Evolutionary conservation across 257 asterid species (phyloP), one percentile per base, ranked within the genome.

Genomic region (Capsicum baccatum): DNA sequence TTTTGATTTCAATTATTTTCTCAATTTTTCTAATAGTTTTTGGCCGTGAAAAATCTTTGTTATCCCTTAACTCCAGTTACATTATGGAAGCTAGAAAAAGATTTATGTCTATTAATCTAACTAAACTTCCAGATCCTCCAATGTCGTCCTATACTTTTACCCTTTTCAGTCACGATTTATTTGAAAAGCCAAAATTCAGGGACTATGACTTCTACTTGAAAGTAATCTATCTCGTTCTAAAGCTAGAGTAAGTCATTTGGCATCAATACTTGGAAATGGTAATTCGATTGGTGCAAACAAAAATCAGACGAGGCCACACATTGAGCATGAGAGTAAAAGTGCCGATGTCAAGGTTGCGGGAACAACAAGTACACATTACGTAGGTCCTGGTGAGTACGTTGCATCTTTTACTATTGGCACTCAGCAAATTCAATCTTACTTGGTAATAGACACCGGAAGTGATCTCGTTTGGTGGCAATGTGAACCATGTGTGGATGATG

Each of bases 391-490:
- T 17, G 79, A 70, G 56, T 70, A 70, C 44, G 35, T 70, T 44
- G 79, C 79, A 17, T 42, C 79, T 0, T 70, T 70, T 70, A 42
- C 21, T 6, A 9, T 70, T 8, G 56, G 79, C 4, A 9, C 0
- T 6, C 37, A 44, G 17, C 5, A 44, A 50, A 9, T 7, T 0
- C 44, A 44, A 44, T 9, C 7, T 70, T 70, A 9, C 79, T 70
- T 70, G 37, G 15, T 44, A 44, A n/a, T 70, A 44, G 79, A 70
- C 57, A 70, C 37, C 0, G 79, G 57, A 5, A 70, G 79, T 17
- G 57, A 19, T 70, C 44, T 70, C 17, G 16, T 70, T 70, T 70
- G 79, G 79, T 70, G 79, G 79, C 79, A 69, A 42, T 69, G 79
- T 42, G 12, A 13, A 0, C 55, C 79, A 42, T 69, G 79, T 42